These are phyloP conservation scores for Mortierella sp. DNA, from an alignment of 371 early-diverging fungal genomes.

Conservation along the genomic window DNA sequence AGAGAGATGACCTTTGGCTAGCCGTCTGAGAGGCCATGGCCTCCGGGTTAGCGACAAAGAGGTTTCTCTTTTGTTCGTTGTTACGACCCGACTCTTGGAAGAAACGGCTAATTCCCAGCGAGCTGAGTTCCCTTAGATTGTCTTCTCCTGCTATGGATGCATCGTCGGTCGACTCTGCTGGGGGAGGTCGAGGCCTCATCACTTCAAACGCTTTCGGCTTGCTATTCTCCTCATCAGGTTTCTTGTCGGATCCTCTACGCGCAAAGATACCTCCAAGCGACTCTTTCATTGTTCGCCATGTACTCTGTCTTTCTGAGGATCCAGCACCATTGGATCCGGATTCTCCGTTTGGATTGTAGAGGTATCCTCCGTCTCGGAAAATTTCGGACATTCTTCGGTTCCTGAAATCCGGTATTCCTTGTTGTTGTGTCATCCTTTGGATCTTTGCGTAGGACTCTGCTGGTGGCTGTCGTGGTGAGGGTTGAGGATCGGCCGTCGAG, in stretches of 20 bases:
- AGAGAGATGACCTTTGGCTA: constrained; percentile 32
- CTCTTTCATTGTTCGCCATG: constrained; percentile 24
- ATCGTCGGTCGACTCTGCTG: constrained; percentile 16
- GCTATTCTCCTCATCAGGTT: constrained; percentile 14
- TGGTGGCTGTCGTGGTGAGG: constrained; percentile 5
- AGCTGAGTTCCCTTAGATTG: constrained; percentile 43
- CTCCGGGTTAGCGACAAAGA: constrained; percentile 52
- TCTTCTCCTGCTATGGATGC: constrained; percentile 28
- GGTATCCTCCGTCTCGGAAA: constrained; percentile 45
- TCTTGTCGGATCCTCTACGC: constrained; percentile 12
- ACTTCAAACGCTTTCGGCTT: constrained; percentile 54
- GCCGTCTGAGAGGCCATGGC: constrained; percentile 29
- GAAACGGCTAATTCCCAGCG: constrained; percentile 49
- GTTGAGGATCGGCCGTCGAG: constrained; percentile 18
- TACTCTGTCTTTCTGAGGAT: constrained; percentile 15
- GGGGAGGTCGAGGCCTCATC: constrained; percentile 39
- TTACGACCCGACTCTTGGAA: constrained; percentile 49
- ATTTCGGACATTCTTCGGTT: constrained; percentile 52
- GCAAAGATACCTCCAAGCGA: constrained; percentile 25
- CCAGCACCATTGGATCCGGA: not conserved
- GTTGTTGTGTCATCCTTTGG: constrained; percentile 50
- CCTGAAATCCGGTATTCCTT: constrained; percentile 23
- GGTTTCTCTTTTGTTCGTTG: constrained; percentile 35
- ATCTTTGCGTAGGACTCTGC: constrained; percentile 37
- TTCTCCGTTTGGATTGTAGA: constrained; percentile 21